Evolutionary conservation across 768 basidiomycete genomes (phyloP), one percentile per base, ranked within the genome.

Genomic region (Suillus luteus): DNA sequence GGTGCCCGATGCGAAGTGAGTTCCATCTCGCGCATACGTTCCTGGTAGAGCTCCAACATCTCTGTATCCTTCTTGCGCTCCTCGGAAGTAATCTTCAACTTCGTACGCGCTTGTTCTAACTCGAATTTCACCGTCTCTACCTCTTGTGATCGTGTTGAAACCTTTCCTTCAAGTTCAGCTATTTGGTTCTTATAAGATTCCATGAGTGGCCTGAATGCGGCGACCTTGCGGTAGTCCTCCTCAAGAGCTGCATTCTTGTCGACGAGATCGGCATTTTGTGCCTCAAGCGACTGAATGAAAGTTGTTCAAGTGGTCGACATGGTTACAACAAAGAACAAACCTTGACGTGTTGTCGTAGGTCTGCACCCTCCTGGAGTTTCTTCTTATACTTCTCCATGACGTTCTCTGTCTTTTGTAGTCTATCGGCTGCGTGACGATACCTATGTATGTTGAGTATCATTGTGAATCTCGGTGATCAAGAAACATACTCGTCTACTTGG

Each of bases 301-400:
- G 46, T 24, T 43, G 35, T 15, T 60, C 17, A 66, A 40, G 49
- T n/a, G 3, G 17, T 49, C 43, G 41, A 43, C 58, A 31, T 62
- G 15, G 55, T 58, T 41, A 44, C 22, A 49, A 33, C 24, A 71
- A 69, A 31, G 73, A 68, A 69, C 76, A 43, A 62, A 90, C 93
- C 79, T 92, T 93, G 71, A 96, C 86, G 63, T 89, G 88, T 66
- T 93, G 93, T 33, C 95, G 87, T 22, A 96, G 80, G 67, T 96
- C 93, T 15, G 92, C 94, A 5, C 91, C 87, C 73, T 98, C 97
- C 70, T 98, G 96, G 1, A 99, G 83, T 77, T 99, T 99, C 83
- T 93, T 96, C 80, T 96, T 96, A 77, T 98, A 96, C 76, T 99
- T 99, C 77, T 98, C 95, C 85, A 97, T 93, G 35, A 97, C 95